phyloP scores from a whole-genome alignment of 768 basidiomycete genomes.

The Boletus coccyginus region DNA sequence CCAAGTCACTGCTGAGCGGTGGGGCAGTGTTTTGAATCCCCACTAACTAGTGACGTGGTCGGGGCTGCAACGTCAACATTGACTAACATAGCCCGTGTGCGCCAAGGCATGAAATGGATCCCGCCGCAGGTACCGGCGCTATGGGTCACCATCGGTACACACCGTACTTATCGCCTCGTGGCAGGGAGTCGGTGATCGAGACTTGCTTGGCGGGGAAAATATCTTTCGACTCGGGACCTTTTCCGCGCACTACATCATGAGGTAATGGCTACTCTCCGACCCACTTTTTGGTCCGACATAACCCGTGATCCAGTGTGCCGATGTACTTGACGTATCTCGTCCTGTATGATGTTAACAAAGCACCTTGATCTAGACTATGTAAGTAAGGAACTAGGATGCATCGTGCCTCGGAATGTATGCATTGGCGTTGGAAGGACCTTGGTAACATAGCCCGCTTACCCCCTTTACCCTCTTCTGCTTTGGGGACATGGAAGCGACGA shows the following conservation, averaged over 20 bases:
- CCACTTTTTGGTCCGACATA: slow-evolving; percentile 11
- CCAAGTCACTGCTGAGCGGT: no score
- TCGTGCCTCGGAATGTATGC: slow-evolving; percentile 9
- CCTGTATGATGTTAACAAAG: slow-evolving; percentile 18
- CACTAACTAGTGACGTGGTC: no score
- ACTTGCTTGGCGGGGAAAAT: slow-evolving; percentile 31
- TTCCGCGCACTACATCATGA: slow-evolving; percentile 22
- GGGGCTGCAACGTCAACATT: no score
- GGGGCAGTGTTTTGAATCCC: no score
- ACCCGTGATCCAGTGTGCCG: slow-evolving; percentile 32
- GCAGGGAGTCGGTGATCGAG: slow-evolving; percentile 4
- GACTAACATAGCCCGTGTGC: no score
- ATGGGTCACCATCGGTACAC: no score
- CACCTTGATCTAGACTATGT: slow-evolving; percentile 37
- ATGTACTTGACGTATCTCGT: slow-evolving; percentile 18
- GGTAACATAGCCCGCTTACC: no score
- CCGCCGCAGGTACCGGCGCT: no score
- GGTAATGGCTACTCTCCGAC: slow-evolving; percentile 16
- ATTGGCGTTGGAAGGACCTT: slow-evolving; percentile 13
- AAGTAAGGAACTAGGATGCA: slow-evolving; percentile 26
- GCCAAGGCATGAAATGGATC: no score
- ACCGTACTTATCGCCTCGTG: no score
- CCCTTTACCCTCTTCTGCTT: no score
- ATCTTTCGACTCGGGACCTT: slow-evolving; percentile 24
- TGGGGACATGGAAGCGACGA: no score